A percentile compares a stretch with the other conserved stretches of the same genome.
Conservation (phyloP, 768 basidiomycete genomes). For the Phaeotremella skinneri region DNA sequence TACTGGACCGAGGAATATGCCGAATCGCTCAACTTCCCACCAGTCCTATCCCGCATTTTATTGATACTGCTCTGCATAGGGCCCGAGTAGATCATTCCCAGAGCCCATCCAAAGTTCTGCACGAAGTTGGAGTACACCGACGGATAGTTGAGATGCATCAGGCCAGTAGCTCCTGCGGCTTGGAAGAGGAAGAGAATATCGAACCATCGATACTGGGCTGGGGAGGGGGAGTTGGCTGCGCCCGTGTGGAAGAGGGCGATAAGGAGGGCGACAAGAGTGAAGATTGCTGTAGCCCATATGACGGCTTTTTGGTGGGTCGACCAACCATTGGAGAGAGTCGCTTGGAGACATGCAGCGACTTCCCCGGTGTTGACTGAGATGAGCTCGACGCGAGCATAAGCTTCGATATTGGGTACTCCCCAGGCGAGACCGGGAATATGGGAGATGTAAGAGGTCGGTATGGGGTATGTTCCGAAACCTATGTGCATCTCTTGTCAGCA, state of each 20-base stretch:
- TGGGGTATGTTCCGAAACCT: slow-evolving; percentile 50
- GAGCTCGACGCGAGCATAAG: slow-evolving; percentile 75
- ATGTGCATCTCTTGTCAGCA: not conserved
- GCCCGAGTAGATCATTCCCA: slow-evolving; percentile 65
- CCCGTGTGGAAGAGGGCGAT: slow-evolving; percentile 59
- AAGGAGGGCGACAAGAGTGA: slow-evolving; percentile 56
- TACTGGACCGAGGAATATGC: slow-evolving; percentile 66
- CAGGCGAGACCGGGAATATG: slow-evolving; percentile 77
- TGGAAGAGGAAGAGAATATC: slow-evolving; percentile 82
- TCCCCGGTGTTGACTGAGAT: slow-evolving; percentile 66
- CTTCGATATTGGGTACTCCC: slow-evolving; percentile 85
- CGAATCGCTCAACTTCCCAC: slow-evolving; percentile 66
- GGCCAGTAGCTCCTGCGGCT: slow-evolving; percentile 69
- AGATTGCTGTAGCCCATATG: slow-evolving; percentile 70
- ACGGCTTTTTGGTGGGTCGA: slow-evolving; percentile 72
- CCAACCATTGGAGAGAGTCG: slow-evolving; percentile 88
- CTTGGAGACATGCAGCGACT: slow-evolving; percentile 83
- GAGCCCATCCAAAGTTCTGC: slow-evolving; percentile 83
- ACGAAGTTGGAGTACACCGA: slow-evolving; percentile 74
- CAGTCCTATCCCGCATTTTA: slow-evolving; percentile 76
- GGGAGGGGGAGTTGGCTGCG: slow-evolving; percentile 51
- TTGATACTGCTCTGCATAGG: slow-evolving; percentile 74
- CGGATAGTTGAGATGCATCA: slow-evolving; percentile 85
- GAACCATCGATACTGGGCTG: slow-evolving; percentile 72
- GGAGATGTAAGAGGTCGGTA: slow-evolving; percentile 53